Evolutionary conservation across 2,329 filamentous ascomycete genomes (phyloP).

Genomic region (Clarireedia monteithiana): DNA sequence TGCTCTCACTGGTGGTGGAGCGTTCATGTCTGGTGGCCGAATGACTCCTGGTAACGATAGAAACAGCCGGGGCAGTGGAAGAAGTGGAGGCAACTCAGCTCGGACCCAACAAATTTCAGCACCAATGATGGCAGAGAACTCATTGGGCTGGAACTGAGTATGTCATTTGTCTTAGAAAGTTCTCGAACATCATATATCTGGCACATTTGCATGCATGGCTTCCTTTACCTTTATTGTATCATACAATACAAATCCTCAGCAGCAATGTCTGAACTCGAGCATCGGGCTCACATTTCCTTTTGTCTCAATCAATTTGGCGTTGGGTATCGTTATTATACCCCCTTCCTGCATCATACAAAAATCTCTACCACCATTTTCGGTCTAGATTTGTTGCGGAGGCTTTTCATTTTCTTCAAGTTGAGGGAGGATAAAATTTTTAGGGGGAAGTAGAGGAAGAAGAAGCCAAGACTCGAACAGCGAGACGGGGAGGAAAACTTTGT

Average conservation of each 20-base stretch:
- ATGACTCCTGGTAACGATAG: conserved; percentile 31
- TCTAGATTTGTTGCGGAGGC: conserved; percentile 23
- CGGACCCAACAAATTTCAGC: conserved; percentile 64
- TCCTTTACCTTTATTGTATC: conserved; percentile 21
- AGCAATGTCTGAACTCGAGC: conserved; percentile 18
- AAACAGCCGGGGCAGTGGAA: conserved; percentile 51
- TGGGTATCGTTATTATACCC: conserved; percentile 25
- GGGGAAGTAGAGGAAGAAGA: not conserved
- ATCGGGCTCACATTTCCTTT: conserved; percentile 22
- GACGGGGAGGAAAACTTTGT: conserved; percentile 6
- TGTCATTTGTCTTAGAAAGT: conserved; percentile 11
- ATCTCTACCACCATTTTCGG: conserved; percentile 22
- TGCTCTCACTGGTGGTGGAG: conserved; percentile 42
- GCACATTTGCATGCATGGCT: conserved; percentile 9
- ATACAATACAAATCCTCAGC: conserved; percentile 13
- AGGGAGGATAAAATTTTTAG: not conserved
- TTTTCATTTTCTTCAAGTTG: conserved; percentile 14
- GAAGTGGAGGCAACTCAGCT: conserved; percentile 34
- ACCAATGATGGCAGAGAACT: conserved; percentile 71
- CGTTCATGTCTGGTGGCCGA: conserved; percentile 32
- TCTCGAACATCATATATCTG: conserved; percentile 19
- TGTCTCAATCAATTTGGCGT: conserved; percentile 25
- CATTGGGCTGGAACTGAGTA: conserved; percentile 64
- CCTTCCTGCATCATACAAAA: conserved; percentile 22
- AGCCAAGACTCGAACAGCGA: not conserved